Evolutionary conservation across 495 filamentous ascomycete genomes (phyloP).

Genomic region (Daldinia caldariorum): DNA sequence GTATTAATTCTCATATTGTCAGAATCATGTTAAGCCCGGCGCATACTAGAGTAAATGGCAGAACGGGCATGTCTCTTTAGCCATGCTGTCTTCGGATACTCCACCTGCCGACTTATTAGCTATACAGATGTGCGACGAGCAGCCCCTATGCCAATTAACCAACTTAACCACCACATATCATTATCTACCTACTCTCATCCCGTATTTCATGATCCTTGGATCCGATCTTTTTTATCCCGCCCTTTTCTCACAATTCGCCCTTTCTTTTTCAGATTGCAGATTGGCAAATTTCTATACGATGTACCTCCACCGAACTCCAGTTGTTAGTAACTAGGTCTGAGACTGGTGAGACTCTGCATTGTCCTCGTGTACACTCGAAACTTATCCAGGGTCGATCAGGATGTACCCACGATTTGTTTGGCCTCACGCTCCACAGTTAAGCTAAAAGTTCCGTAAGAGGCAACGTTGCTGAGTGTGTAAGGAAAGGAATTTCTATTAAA

Average conservation of each 20-base stretch:
- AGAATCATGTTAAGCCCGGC: constrained; percentile 14
- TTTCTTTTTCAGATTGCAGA: constrained; percentile 24
- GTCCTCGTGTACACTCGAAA: constrained; percentile 41
- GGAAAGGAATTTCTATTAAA: neutral
- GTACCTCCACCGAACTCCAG: constrained; percentile 14
- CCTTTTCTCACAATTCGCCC: constrained; percentile 8
- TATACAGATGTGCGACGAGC: constrained; percentile 17
- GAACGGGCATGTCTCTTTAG: constrained; percentile 20
- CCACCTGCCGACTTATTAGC: constrained; percentile 31
- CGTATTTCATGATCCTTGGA: constrained; percentile 22
- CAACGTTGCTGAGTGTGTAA: constrained; percentile 16
- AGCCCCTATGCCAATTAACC: constrained; percentile 11
- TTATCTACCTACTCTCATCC: constrained; percentile 8
- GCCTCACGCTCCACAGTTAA: constrained; percentile 25
- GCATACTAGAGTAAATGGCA: constrained; percentile 11
- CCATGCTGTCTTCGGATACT: constrained; percentile 26
- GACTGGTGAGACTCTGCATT: constrained; percentile 42
- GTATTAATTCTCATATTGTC: neutral
- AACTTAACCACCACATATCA: constrained; percentile 5
- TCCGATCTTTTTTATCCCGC: constrained; percentile 4
- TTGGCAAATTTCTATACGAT: constrained; percentile 17
- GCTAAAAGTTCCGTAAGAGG: constrained; percentile 33
- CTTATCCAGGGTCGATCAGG: constrained; percentile 39
- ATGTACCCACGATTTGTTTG: constrained; percentile 36
- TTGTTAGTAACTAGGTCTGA: constrained; percentile 26